Percentiles rank a stretch among this genome's conserved stretches.
phyloP scores from a whole-genome alignment of 345 rosid species.

The Ceriops tagal region DNA sequence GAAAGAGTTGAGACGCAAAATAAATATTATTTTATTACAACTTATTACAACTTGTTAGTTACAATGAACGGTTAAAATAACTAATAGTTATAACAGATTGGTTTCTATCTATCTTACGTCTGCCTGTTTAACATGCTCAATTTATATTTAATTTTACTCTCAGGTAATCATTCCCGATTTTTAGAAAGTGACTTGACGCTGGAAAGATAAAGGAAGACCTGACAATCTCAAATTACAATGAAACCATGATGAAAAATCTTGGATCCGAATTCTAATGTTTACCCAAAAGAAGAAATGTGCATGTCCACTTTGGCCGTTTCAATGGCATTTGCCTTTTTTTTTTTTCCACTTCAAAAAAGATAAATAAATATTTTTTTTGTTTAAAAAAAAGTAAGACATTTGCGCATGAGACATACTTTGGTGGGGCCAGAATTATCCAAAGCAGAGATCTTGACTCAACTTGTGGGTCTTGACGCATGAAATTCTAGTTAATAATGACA shows the following conservation, averaged over 20 bases:
- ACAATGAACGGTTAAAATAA: too few species aligned
- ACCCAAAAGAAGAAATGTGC: neutral
- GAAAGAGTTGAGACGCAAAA: too few species aligned
- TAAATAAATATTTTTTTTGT: too few species aligned
- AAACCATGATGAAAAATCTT: neutral
- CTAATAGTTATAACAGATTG: too few species aligned
- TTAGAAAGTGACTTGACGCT: neutral
- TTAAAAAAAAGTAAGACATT: too few species aligned
- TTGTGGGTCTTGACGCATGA: constrained; percentile 21
- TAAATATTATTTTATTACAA: too few species aligned
- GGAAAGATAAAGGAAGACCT: neutral
- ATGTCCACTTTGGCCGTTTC: neutral
- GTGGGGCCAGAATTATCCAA: constrained; percentile 2
- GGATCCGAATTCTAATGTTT: constrained; percentile 1
- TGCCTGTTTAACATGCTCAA: too few species aligned
- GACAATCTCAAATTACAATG: neutral
- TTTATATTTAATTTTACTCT: neutral
- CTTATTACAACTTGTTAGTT: too few species aligned
- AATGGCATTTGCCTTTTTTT: too few species aligned
- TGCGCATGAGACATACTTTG: neutral
- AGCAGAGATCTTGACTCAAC: neutral
- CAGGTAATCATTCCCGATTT: neutral
- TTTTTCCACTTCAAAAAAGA: too few species aligned
- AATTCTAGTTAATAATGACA: constrained; percentile 10
- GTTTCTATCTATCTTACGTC: too few species aligned